Base-by-base conservation (phyloP, 164 flowering plant species). In the Vitis rotundifolia region DNA sequence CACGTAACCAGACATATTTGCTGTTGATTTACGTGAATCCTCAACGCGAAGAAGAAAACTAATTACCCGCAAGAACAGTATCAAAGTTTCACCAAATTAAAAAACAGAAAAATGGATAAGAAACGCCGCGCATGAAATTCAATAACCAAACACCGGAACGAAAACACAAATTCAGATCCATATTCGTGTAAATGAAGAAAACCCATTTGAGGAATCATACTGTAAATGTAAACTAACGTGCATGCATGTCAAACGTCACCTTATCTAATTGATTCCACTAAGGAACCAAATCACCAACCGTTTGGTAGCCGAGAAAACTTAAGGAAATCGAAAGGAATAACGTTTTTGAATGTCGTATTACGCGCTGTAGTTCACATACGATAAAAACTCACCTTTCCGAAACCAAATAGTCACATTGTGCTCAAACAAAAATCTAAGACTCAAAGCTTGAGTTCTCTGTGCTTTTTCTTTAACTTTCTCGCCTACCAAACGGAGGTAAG, bases 1-100 rank as follows among this genome's bases (percentile, higher is more conserved):
- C 58, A 72, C 86, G 67, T 77, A 88, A 69, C 90, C 69, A 64
- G 94, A 82, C 95, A 90, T 90, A 55, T 69, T 80, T 53, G 48
- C 68, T 59, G 14, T 64, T 63, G 47, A 37, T 61, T 61, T 65
- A 19, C 50, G 49, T 49, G 10, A 77, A 61, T 53, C 62, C 31
- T 57, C 18, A 53, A 44, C 58, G 63, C n/a, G 59, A 28, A 13
- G 49, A 54, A 55, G 31, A 64, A 51, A 50, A 62, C 69, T 19
- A 54, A 58, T 48, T 14, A 9, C 26, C 53, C 44, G 53, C 50
- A 12, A 69, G 67, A 61, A 54, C 14, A 48, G 31, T n/a, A n/a
- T 26, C 14, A 48, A 8, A 61, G 50, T 26, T 58, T 68, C 75
- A 64, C 28, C 55, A 68, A 59, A 15, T 61, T 7, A 14, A 56